Conservation (phyloP, 2,329 filamentous ascomycete genomes). For the Monosporascus sp. region DNA sequence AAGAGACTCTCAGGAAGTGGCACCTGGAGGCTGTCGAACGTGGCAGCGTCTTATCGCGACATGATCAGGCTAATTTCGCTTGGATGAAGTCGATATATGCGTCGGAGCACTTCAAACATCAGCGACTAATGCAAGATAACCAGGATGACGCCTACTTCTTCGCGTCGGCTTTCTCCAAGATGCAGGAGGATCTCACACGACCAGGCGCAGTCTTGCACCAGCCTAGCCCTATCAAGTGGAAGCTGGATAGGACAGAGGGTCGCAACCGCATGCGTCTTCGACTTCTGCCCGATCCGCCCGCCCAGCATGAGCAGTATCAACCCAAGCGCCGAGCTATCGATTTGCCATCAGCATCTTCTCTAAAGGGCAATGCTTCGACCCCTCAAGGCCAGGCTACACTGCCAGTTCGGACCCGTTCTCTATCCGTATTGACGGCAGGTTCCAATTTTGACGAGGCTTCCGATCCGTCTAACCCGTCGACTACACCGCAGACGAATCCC, state of each 20-base stretch:
- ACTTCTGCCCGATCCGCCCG: constrained; percentile 70
- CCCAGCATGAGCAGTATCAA: constrained; percentile 68
- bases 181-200: constrained; percentile 71
- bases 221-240: constrained; percentile 66
- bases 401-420: constrained; percentile 13
- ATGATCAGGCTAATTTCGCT: constrained; percentile 78
- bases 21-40: constrained; percentile 60
- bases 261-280: constrained; percentile 91
- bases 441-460: constrained; percentile 12
- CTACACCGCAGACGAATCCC: constrained; percentile 20
- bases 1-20: constrained; percentile 80
- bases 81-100: constrained; percentile 96
- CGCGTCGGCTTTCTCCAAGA: constrained; percentile 66
- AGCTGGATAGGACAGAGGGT: constrained; percentile 90
- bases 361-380: constrained; percentile 25
- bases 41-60: constrained; percentile 70
- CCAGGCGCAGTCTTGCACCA: constrained; percentile 77
- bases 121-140: constrained; percentile 83
- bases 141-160: constrained; percentile 83
- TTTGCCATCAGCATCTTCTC: constrained; percentile 26
- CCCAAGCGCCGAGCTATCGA: constrained; percentile 68
- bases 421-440: constrained; percentile 13
- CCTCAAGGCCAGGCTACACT: constrained; percentile 6
- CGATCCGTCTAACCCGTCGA: constrained; percentile 10
- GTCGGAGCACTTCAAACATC: constrained; percentile 87